Evolutionary conservation across 257 asterid species (phyloP).

Genomic region (Solanum neorickii): DNA sequence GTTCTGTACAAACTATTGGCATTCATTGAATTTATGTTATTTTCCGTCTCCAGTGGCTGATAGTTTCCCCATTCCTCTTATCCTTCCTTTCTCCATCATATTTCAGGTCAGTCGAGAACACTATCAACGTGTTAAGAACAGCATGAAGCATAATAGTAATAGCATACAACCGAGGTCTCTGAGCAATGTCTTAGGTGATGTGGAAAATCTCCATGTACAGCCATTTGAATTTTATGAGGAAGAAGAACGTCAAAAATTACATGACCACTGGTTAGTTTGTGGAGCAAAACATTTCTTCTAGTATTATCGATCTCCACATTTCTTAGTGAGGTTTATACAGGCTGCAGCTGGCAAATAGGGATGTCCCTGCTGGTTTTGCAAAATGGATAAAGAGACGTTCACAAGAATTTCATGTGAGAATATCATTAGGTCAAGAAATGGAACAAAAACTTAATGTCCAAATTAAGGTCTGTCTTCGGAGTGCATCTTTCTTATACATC

Average conservation of each 20-base stretch:
- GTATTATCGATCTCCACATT: not conserved
- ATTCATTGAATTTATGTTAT: not conserved
- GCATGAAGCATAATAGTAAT: slow-evolving; percentile 59
- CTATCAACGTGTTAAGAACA: slow-evolving; percentile 70
- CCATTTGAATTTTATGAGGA: slow-evolving; percentile 90
- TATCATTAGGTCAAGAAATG: slow-evolving; percentile 53
- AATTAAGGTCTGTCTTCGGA: slow-evolving; percentile 30
- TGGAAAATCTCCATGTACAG: slow-evolving; percentile 57
- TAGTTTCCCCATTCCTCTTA: not conserved
- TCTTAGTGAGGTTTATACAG: slow-evolving; percentile 20
- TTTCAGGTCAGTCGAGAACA: slow-evolving; percentile 88
- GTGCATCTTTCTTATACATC: not conserved
- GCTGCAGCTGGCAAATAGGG: slow-evolving; percentile 61
- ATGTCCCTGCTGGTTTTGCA: slow-evolving; percentile 47
- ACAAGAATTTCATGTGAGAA: slow-evolving; percentile 25
- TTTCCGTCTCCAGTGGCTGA: not conserved
- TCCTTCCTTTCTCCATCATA: not conserved
- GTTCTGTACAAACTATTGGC: not conserved
- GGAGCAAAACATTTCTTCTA: slow-evolving; percentile 1
- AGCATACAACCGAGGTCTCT: slow-evolving; percentile 65
- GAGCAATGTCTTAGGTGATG: slow-evolving; percentile 66
- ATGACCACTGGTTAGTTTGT: slow-evolving; percentile 59
- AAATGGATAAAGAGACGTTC: slow-evolving; percentile 44
- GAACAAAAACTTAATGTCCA: slow-evolving; percentile 29
- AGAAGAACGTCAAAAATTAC: slow-evolving; percentile 83